These are phyloP conservation scores for Sporobolomyces pararoseus DNA, from an alignment of 768 basidiomycete genomes.

Conservation along the genomic window DNA sequence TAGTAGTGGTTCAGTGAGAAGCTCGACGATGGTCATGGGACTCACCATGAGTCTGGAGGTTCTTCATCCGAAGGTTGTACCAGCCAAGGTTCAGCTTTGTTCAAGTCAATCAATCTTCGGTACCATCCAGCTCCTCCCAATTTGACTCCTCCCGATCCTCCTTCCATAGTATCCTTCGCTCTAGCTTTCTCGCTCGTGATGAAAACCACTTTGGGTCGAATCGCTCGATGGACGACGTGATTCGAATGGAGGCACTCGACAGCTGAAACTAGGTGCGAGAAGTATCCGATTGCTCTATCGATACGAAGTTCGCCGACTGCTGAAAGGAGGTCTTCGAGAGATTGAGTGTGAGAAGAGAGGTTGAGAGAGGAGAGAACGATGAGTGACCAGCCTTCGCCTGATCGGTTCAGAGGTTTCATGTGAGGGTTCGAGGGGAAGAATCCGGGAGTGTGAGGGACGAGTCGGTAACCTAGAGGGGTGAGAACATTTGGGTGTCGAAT, in stretches of 20 bases:
- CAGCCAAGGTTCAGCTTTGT: constrained; percentile 39
- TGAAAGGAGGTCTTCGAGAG: constrained; percentile 28
- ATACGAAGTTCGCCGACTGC: constrained; percentile 38
- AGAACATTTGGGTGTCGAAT: constrained; percentile 33
- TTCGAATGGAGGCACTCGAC: constrained; percentile 31
- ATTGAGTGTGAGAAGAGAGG: constrained; percentile 13
- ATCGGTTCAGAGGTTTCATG: constrained; percentile 5
- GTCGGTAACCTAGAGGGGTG: constrained; percentile 31
- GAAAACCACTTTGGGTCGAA: constrained; percentile 15
- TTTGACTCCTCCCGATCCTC: constrained; percentile 1
- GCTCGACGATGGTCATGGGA: neutral
- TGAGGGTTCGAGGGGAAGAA: constrained; percentile 25
- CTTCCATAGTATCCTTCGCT: neutral
- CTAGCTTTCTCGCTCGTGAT: constrained; percentile 23
- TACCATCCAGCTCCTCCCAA: constrained; percentile 33
- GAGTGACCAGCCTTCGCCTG: constrained; percentile 33
- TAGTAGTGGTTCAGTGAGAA: neutral
- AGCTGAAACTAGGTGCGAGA: constrained; percentile 27
- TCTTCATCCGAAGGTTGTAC: constrained; percentile 20
- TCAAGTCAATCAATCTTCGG: constrained; percentile 36
- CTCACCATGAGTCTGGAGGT: constrained; percentile 33
- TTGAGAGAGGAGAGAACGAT: constrained; percentile 16
- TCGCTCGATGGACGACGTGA: constrained; percentile 33
- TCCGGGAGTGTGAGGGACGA: constrained; percentile 31
- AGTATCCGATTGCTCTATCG: constrained; percentile 33